Evolutionary conservation across 2,329 filamentous ascomycete genomes (phyloP).

Genomic region (Penicillium janthinellum): DNA sequence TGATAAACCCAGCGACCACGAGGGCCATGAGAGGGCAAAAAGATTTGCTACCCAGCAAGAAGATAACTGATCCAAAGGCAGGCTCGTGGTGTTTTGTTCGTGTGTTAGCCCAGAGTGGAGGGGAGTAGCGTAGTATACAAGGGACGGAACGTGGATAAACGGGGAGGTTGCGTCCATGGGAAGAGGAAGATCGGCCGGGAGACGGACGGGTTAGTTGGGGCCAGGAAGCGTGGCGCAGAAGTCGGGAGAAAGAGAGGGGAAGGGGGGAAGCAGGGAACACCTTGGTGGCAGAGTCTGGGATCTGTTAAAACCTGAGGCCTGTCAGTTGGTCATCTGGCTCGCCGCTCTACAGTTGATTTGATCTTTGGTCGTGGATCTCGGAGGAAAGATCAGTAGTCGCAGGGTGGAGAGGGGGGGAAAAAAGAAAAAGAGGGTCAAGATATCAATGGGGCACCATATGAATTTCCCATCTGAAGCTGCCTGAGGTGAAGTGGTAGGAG

Average conservation of each 20-base stretch:
- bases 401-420: no score
- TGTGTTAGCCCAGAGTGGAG: background rate
- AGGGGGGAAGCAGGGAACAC: background rate
- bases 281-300: background rate
- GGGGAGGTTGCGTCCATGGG: constrained; percentile 15
- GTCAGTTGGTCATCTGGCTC: constrained; percentile 9
- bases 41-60: background rate
- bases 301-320: background rate
- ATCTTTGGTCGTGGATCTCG: background rate
- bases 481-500: background rate
- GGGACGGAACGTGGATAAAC: constrained; percentile 15
- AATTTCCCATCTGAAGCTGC: background rate
- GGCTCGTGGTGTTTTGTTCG: background rate
- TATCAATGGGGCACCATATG: background rate
- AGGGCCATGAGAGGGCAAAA: background rate
- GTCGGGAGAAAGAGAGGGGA: constrained; percentile 7
- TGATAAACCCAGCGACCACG: background rate
- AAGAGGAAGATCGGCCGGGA: constrained; percentile 21
- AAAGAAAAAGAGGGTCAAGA: background rate
- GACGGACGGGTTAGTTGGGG: constrained; percentile 13
- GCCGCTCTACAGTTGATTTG: background rate
- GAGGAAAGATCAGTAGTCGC: no score
- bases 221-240: constrained; percentile 16
- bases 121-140: constrained; percentile 8
- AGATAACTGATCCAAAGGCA: background rate